Evolutionary conservation across 257 asterid genomes (phyloP).

Genomic region (Dorcoceras hygrometricum): DNA sequence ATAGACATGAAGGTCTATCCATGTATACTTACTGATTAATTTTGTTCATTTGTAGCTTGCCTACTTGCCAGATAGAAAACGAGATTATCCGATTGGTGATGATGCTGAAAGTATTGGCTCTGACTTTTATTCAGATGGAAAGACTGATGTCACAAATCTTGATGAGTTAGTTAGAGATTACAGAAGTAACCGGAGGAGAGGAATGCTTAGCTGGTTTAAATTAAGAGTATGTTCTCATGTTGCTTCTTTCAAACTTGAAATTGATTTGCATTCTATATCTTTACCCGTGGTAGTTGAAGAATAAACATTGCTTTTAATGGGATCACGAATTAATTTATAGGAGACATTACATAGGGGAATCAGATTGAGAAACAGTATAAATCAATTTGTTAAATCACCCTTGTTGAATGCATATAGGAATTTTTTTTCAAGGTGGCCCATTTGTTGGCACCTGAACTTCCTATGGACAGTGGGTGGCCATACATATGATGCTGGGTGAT

Average conservation of each 20-base stretch:
- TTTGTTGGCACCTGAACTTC: background rate
- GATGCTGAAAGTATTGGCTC: conserved; percentile 63
- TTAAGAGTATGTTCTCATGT: conserved; percentile 46
- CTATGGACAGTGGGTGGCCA: background rate
- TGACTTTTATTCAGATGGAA: conserved; percentile 52
- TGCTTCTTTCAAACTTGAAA: conserved; percentile 20
- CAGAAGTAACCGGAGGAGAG: conserved; percentile 57
- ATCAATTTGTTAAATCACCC: background rate
- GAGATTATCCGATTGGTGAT: conserved; percentile 53
- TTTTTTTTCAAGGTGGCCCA: too few species aligned
- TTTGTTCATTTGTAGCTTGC: conserved; percentile 62
- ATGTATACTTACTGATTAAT: conserved; percentile 1
- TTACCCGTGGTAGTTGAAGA: background rate
- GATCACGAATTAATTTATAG: background rate
- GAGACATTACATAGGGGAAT: background rate
- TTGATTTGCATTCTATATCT: conserved; percentile 6
- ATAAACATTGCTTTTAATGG: background rate
- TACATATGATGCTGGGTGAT: background rate
- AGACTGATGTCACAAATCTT: conserved; percentile 45
- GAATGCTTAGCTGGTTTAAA: conserved; percentile 88
- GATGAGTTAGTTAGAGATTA: conserved; percentile 61
- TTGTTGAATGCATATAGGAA: background rate
- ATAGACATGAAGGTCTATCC: conserved; percentile 19
- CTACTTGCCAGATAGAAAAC: conserved; percentile 80
- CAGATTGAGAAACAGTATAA: background rate